Conservation (phyloP, 257 asterid species). For the Haberlea rhodopensis region DNA sequence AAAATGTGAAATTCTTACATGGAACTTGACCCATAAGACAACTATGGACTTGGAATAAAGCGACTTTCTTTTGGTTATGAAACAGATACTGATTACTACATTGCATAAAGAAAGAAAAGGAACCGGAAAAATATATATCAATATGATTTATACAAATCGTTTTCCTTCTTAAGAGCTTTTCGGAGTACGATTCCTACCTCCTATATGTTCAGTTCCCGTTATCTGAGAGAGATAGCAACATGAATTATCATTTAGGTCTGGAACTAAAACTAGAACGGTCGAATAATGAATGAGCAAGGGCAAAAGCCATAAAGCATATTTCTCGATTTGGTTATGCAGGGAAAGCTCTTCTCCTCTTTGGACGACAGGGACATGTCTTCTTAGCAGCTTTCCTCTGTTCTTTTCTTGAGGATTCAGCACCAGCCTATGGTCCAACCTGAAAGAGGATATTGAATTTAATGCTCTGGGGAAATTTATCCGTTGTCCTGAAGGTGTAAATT, state of each 20-base stretch:
- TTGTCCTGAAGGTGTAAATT: not conserved
- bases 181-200: too few relatives aligned
- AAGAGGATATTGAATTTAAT: not conserved
- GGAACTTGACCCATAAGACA: not conserved
- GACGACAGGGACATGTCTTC: not conserved
- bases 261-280: not conserved
- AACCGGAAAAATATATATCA: not conserved
- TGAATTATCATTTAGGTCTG: not conserved
- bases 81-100: too few relatives aligned
- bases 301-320: not conserved
- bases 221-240: not conserved
- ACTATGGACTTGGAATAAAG: not conserved
- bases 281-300: not conserved
- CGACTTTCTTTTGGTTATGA: not conserved
- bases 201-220: not conserved
- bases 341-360: not conserved
- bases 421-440: not conserved
- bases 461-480: not conserved
- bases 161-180: not conserved
- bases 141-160: not conserved
- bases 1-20: not conserved
- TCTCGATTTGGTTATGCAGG: not conserved
- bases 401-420: not conserved
- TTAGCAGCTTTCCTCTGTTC: not conserved
- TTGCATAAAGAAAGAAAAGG: not conserved